These are phyloP conservation scores for Ailanthus altissimus DNA, from an alignment of 345 rosid genomes.

Conservation along the genomic window DNA sequence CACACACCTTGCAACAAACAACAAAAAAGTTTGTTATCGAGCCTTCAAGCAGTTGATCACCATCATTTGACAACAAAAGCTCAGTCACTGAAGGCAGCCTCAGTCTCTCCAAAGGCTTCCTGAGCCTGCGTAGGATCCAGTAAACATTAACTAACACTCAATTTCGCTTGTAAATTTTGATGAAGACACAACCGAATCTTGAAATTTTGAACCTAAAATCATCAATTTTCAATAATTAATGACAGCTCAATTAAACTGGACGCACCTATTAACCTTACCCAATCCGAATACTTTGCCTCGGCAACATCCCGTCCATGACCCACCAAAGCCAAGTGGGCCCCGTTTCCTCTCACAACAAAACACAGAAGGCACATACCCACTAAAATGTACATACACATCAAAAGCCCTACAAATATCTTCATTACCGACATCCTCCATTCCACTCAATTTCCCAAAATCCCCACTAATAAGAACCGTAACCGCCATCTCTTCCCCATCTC, in stretches of 20 bases:
- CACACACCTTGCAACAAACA: constrained; percentile 61
- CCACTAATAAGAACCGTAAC: constrained; percentile 75
- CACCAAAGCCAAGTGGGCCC: constrained; percentile 77
- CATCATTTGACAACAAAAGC: constrained; percentile 79
- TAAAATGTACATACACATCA: constrained; percentile 66
- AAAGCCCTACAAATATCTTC: constrained; percentile 34
- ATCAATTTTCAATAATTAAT: background rate
- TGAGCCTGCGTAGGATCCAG: constrained; percentile 45
- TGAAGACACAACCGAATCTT: background rate
- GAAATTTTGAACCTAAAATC: background rate
- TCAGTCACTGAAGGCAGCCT: constrained; percentile 74
- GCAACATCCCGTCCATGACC: constrained; percentile 71
- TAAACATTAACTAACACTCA: constrained; percentile 6
- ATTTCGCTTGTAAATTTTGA: background rate
- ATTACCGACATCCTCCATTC: constrained; percentile 21
- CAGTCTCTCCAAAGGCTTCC: constrained; percentile 77
- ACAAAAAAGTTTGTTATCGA: constrained; percentile 71
- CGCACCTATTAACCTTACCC: constrained; percentile 70
- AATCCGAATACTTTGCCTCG: constrained; percentile 76
- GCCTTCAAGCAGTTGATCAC: constrained; percentile 85
- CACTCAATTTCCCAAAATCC: constrained; percentile 41
- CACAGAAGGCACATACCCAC: constrained; percentile 49
- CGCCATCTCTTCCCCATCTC: constrained; percentile 59
- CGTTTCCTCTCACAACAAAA: constrained; percentile 54
- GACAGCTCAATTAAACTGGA: background rate